Conservation (phyloP, 192 early-diverging fungal genomes). For the Lunasporangiospora selenospora region DNA sequence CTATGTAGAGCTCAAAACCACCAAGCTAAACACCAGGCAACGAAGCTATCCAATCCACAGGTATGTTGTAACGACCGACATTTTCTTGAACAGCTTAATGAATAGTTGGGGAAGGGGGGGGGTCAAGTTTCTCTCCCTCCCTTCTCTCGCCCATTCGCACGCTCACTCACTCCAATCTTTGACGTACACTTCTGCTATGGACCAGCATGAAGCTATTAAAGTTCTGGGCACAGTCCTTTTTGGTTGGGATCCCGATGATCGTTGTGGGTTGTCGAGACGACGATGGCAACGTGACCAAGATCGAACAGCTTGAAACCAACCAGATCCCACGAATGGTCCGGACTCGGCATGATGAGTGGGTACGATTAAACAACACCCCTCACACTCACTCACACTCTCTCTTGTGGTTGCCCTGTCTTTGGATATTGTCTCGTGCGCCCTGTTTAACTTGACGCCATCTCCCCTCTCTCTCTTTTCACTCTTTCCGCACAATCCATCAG, state of each 20-base stretch:
- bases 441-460: neutral
- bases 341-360: conserved; percentile 73
- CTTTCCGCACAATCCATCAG: neutral
- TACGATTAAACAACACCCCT: conserved; percentile 18
- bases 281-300: conserved; percentile 58
- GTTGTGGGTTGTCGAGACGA: conserved; percentile 89
- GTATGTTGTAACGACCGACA: no score
- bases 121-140: no score
- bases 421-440: neutral
- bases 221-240: conserved; percentile 94
- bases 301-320: conserved; percentile 76
- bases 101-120: no score
- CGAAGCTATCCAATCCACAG: no score
- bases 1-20: conserved; percentile 94
- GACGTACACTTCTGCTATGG: no score
- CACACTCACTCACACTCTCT: neutral
- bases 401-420: neutral
- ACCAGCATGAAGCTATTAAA: conserved; percentile 94
- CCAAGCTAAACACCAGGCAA: no score
- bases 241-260: conserved; percentile 84
- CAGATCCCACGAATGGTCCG: conserved; percentile 85
- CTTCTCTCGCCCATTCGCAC: no score
- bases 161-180: no score
- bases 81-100: no score
- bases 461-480: neutral